phyloP scores from a whole-genome alignment of 345 rosid genomes.

The Pistacia atlantica region DNA sequence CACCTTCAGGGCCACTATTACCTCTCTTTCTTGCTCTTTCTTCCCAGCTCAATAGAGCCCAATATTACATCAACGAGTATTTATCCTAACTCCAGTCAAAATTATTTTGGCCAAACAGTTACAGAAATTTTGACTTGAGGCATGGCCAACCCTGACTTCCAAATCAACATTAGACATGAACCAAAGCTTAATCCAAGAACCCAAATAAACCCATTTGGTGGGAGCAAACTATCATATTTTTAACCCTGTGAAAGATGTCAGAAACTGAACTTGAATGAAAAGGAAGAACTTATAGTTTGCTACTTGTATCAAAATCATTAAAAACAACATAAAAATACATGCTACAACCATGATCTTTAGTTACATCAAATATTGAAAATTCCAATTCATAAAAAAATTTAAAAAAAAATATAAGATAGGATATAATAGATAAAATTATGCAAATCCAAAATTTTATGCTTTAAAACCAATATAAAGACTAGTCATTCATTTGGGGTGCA shows the following conservation, averaged over 20 bases:
- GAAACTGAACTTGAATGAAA: not conserved
- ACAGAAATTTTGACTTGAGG: not conserved
- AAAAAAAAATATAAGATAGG: not conserved
- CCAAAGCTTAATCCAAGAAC: not conserved
- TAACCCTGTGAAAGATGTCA: not conserved
- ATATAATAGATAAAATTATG: not conserved
- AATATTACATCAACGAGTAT: not conserved
- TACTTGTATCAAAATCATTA: not conserved
- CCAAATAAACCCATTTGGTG: not conserved
- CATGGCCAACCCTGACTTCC: not conserved
- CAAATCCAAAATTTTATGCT: not conserved
- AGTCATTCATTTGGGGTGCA: conserved; percentile 17
- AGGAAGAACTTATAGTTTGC: not conserved
- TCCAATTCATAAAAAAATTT: not conserved
- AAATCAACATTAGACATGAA: not conserved
- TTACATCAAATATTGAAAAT: not conserved
- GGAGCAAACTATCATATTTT: not conserved
- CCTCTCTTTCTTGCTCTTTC: not conserved
- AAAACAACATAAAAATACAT: not conserved
- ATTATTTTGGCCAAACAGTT: not conserved
- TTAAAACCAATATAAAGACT: conserved; percentile 5
- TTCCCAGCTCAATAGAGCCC: not conserved
- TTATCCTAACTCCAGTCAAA: not conserved
- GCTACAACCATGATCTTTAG: not conserved
- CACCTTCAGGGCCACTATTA: not conserved